phyloP scores from a whole-genome alignment of 2,329 filamentous ascomycete species.

The Sporothrix schenckii region DNA sequence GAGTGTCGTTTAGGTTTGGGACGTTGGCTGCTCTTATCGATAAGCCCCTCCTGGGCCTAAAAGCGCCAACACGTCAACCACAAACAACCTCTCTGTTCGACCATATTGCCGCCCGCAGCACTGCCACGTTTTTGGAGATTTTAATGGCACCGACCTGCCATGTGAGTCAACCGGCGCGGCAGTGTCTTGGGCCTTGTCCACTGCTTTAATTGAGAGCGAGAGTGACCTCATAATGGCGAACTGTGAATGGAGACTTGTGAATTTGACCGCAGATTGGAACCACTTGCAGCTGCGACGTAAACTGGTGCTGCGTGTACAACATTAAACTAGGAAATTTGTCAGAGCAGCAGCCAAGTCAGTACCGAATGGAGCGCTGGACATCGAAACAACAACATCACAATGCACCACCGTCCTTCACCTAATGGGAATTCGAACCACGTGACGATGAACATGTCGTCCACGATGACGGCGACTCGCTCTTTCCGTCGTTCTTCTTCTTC shows the following conservation, averaged over 20 bases:
- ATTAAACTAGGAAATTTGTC: too few relatives aligned
- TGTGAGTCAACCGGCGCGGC: constrained; percentile 30
- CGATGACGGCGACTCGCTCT: constrained; percentile 9
- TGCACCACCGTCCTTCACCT: neutral
- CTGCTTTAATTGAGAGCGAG: neutral
- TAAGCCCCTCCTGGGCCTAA: constrained; percentile 27
- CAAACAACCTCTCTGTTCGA: too few relatives aligned
- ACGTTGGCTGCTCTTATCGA: constrained; percentile 28
- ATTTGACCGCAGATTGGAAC: neutral
- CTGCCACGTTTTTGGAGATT: constrained; percentile 21
- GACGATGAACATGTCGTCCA: constrained; percentile 18
- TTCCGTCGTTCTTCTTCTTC: neutral
- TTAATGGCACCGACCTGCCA: constrained; percentile 6
- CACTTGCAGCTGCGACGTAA: neutral
- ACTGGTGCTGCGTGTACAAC: too few relatives aligned
- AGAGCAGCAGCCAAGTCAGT: too few relatives aligned
- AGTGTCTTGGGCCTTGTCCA: too few relatives aligned
- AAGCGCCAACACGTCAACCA: neutral
- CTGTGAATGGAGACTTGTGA: neutral
- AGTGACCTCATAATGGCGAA: constrained; percentile 1
- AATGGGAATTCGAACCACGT: constrained; percentile 7
- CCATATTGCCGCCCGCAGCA: constrained; percentile 4
- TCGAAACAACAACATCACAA: neutral
- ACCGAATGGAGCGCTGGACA: too few relatives aligned
- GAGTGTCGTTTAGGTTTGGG: too few relatives aligned